phyloP scores from a whole-genome alignment of 1,284 basidiomycete genomes.

The Ceratobasidium sp. region DNA sequence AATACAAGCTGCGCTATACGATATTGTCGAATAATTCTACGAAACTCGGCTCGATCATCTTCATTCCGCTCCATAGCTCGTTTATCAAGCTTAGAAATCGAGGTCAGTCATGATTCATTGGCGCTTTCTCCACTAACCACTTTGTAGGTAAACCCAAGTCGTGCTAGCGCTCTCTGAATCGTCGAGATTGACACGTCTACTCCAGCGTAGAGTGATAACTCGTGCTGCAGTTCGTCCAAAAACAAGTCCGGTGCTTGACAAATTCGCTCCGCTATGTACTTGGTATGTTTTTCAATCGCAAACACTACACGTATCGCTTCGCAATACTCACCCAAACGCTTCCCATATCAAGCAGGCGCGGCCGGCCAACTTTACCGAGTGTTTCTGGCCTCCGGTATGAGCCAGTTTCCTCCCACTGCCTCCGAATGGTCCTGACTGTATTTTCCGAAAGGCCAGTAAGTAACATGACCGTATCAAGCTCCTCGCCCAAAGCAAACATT shows the following conservation, averaged over 20 bases:
- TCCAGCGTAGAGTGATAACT: not conserved
- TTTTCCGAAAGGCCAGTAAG: not conserved
- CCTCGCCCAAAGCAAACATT: not conserved
- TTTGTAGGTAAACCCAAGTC: constrained; percentile 22
- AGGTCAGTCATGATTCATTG: not conserved
- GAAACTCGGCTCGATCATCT: constrained; percentile 1
- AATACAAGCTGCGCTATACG: not conserved
- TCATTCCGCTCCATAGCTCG: not conserved
- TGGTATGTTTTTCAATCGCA: not conserved
- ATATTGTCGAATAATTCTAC: not conserved
- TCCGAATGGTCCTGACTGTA: not conserved
- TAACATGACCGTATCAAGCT: not conserved
- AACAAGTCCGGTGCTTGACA: constrained; percentile 15
- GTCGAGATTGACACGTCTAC: constrained; percentile 19
- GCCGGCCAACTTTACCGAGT: not conserved
- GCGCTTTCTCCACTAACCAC: not conserved
- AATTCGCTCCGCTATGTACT: constrained; percentile 4
- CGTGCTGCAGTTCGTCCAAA: constrained; percentile 7
- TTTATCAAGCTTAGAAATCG: not conserved
- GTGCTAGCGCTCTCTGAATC: not conserved
- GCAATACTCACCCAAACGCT: not conserved
- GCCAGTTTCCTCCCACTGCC: constrained; percentile 25
- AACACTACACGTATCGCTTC: not conserved
- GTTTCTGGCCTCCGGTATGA: not conserved
- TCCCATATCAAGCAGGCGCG: not conserved